These are phyloP conservation scores for Lasiodiplodia sp. DNA, from an alignment of 2,329 filamentous ascomycete genomes.

Conservation along the genomic window DNA sequence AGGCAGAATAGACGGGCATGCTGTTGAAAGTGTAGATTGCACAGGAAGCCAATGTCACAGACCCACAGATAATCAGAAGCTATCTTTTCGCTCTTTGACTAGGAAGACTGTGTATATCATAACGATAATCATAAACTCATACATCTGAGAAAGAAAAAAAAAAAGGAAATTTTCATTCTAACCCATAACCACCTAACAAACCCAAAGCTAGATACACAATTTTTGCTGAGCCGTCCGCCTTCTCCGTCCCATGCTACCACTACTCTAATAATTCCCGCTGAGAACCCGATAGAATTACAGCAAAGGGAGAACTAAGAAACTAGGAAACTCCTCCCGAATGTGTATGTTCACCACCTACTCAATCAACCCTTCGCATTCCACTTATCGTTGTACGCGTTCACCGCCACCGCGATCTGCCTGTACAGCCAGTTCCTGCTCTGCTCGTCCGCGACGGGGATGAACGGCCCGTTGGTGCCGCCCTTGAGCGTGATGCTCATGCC, in stretches of 20 bases:
- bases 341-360: neutral
- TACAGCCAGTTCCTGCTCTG: constrained; percentile 73
- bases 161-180: neutral
- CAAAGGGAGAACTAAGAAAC: neutral
- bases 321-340: neutral
- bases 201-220: neutral
- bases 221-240: neutral
- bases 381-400: constrained; percentile 72
- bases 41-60: too few relatives aligned
- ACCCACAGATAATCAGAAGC: too few relatives aligned
- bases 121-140: too few relatives aligned
- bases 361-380: constrained; percentile 66
- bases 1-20: too few relatives aligned
- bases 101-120: too few relatives aligned
- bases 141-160: too few relatives aligned
- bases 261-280: neutral
- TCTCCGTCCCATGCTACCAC: neutral
- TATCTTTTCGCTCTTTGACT: too few relatives aligned
- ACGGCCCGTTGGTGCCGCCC: constrained; percentile 91
- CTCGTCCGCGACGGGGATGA: constrained; percentile 92
- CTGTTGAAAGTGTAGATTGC: too few relatives aligned
- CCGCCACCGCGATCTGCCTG: constrained; percentile 69
- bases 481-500: constrained; percentile 89
- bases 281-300: neutral
- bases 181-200: neutral